Conservation (phyloP, 2,329 filamentous ascomycete genomes). For the Botryotinia calthae region DNA sequence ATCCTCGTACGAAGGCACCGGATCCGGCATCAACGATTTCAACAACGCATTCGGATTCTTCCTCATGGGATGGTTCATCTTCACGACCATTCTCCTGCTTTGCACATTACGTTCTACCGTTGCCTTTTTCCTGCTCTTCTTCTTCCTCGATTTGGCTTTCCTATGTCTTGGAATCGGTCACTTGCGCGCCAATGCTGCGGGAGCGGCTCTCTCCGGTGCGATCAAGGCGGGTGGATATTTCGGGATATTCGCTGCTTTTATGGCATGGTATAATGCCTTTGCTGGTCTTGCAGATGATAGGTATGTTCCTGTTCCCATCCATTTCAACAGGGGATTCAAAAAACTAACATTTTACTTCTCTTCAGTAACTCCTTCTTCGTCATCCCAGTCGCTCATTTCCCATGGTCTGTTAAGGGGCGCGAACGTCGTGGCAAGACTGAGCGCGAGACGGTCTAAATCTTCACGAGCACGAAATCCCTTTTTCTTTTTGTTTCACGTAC, state of each 20-base stretch:
- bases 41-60: conserved; percentile 55
- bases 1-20: conserved; percentile 37
- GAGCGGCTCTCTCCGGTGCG: conserved; percentile 42
- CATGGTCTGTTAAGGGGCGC: conserved; percentile 80
- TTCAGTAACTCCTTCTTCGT: conserved; percentile 82
- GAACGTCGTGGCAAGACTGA: conserved; percentile 55
- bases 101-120: conserved; percentile 59
- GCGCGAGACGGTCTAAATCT: conserved; percentile 33
- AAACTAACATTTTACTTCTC: conserved; percentile 39
- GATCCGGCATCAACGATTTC: conserved; percentile 37
- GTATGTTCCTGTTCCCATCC: conserved; percentile 42
- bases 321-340: background rate
- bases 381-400: conserved; percentile 90
- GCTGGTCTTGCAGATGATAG: conserved; percentile 74
- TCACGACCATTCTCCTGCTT: conserved; percentile 53
- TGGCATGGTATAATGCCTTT: conserved; percentile 85
- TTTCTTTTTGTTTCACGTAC: background rate
- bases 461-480: background rate
- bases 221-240: conserved; percentile 74
- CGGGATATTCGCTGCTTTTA: conserved; percentile 75
- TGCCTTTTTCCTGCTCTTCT: conserved; percentile 59
- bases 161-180: conserved; percentile 51
- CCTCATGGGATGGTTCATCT: conserved; percentile 62
- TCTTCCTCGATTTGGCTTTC: conserved; percentile 57
- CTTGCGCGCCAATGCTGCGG: conserved; percentile 27